phyloP scores from a whole-genome alignment of 2,329 filamentous ascomycete species.

The Pezicula carpinea region DNA sequence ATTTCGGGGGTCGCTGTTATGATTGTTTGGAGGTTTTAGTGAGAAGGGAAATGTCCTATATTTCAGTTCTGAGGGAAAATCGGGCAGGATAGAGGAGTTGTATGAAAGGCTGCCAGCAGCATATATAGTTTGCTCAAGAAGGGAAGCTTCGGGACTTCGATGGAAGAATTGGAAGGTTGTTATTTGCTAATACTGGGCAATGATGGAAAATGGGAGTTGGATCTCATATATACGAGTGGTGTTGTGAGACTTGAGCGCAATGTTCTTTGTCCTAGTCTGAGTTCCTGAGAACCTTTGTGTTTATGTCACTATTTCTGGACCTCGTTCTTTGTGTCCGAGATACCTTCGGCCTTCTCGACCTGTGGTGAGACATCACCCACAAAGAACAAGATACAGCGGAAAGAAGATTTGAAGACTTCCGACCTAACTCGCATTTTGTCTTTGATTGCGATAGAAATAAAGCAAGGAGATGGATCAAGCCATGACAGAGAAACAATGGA shows the following conservation, averaged over 20 bases:
- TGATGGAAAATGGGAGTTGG: background rate
- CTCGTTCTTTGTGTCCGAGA: slow-evolving; percentile 1
- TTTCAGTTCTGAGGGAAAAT: background rate
- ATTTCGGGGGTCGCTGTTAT: background rate
- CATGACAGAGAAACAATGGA: too few relatives aligned
- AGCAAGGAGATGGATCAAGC: too few relatives aligned
- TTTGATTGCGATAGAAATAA: too few relatives aligned
- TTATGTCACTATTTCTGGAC: background rate
- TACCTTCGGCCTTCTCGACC: background rate
- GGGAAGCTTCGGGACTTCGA: slow-evolving; percentile 3
- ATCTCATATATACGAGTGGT: background rate
- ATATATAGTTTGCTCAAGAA: slow-evolving; percentile 4
- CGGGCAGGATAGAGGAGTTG: too few relatives aligned
- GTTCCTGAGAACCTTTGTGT: too few relatives aligned
- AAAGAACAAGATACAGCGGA: too few relatives aligned
- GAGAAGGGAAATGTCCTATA: background rate
- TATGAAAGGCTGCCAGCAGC: slow-evolving; percentile 23
- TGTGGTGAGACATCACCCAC: too few relatives aligned
- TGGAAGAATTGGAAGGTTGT: slow-evolving; percentile 3
- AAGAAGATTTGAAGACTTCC: too few relatives aligned
- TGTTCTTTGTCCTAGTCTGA: too few relatives aligned
- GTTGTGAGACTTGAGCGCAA: too few relatives aligned
- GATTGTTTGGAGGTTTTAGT: background rate
- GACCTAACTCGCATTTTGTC: too few relatives aligned
- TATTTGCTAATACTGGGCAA: slow-evolving; percentile 3